Conservation (phyloP, 2,329 filamentous ascomycete species). For the Aspergillus felis region DNA sequence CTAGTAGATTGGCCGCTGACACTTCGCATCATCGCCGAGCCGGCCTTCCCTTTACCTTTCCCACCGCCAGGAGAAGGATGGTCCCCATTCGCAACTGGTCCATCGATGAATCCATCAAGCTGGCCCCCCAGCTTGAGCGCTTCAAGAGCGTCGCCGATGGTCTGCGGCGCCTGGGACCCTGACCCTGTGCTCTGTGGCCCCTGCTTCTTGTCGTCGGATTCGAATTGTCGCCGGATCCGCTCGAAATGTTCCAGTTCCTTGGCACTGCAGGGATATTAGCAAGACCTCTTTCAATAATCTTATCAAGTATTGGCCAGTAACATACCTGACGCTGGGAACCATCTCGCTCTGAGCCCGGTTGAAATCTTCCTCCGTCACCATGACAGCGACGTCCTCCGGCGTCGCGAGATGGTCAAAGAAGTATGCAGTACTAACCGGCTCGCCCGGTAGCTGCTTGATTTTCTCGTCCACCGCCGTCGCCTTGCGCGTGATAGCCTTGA, state of each 20-base stretch:
- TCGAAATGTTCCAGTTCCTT: slow-evolving; percentile 93
- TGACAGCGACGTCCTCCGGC: slow-evolving; percentile 76
- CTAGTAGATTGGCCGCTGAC: slow-evolving; percentile 27
- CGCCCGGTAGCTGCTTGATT: slow-evolving; percentile 60
- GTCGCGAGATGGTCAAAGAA: slow-evolving; percentile 93
- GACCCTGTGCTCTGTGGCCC: slow-evolving; percentile 17
- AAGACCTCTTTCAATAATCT: neutral
- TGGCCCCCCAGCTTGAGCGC: slow-evolving; percentile 27
- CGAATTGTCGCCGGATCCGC: slow-evolving; percentile 75
- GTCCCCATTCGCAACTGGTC: slow-evolving; percentile 26
- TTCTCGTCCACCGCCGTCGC: slow-evolving; percentile 79
- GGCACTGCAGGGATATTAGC: slow-evolving; percentile 52
- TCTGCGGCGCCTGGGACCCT: slow-evolving; percentile 23
- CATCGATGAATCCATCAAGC: slow-evolving; percentile 14
- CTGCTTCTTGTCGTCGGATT: slow-evolving; percentile 52
- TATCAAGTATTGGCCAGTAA: neutral
- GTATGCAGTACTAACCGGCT: slow-evolving; percentile 74
- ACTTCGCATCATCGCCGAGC: slow-evolving; percentile 23
- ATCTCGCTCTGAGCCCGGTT: slow-evolving; percentile 74
- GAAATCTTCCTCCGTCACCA: slow-evolving; percentile 88
- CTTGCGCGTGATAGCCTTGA: slow-evolving; percentile 93
- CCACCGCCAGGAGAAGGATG: slow-evolving; percentile 13
- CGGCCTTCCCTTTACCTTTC: slow-evolving; percentile 32
- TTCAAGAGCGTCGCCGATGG: slow-evolving; percentile 36
- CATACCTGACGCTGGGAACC: slow-evolving; percentile 73